Evolutionary conservation across 2,329 filamentous ascomycete species (phyloP), one percentile per base, ranked within the genome.

Genomic region (Ascochyta pisi): DNA sequence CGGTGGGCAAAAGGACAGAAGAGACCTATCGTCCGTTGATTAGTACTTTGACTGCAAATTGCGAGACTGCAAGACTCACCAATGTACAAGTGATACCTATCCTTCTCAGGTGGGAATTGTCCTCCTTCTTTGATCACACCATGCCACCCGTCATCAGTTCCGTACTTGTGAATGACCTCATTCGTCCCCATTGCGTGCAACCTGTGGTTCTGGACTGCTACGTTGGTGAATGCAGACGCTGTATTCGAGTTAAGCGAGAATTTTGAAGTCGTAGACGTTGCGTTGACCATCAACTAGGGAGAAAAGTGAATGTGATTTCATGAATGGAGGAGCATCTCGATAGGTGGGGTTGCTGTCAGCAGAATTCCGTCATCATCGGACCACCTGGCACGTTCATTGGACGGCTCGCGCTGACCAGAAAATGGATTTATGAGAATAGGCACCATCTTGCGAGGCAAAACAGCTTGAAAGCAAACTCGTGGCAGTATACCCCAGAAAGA

Each of bases 1-100:
- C 86, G 81, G 65, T 88, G 86, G 2, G 86, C 85, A 61, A 87
- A 88, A 2, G 86, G 86, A 63, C 86, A 88, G 75, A 89, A 89
- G 26, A 87, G 79, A 19, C 85, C 83, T 80, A 23, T 16, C n/a
- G n/a, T 12, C 6, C 1, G n/a, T 53, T n/a, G 35, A 48, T 48
- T 7, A 55, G 43, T 6, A 2, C n/a, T 15, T 5, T 24, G 26
- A 22, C 13, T 33, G 15, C 24, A 26, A 13, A 15, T n/a, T 16
- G 13, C 6, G 3, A 24, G 35, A 22, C 29, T 35, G 46, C 13
- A 27, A 33, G 16, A 34, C 26, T 10, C 61, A 77, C 78, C 82
- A 37, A 85, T 81, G 63, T 84, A 84, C 2, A 85, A 71, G 64
- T 85, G 82, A 69, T 85, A 85, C 37, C 83, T 78, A 42, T 77